phyloP scores from a whole-genome alignment of 768 basidiomycete genomes.

The Myochromella boudieri region DNA sequence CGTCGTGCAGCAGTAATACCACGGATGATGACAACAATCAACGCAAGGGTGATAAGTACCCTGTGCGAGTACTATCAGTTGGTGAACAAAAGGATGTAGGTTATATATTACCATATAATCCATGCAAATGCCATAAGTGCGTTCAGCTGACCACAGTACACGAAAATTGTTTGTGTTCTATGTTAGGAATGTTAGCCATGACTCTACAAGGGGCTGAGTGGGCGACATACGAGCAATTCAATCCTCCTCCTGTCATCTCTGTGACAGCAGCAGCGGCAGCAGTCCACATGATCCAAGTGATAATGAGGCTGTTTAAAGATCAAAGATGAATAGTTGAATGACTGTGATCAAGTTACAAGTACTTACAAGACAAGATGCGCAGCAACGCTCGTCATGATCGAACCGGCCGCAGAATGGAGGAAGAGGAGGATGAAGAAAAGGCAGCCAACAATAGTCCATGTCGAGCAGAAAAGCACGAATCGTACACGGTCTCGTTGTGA shows the following conservation, averaged over 20 bases:
- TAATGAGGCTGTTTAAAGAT: slow-evolving; percentile 50
- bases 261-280: slow-evolving; percentile 75
- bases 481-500: slow-evolving; percentile 61
- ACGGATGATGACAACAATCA: slow-evolving; percentile 59
- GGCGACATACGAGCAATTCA: slow-evolving; percentile 61
- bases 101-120: slow-evolving; percentile 59
- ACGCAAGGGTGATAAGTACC: slow-evolving; percentile 60
- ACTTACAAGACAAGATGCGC: slow-evolving; percentile 66
- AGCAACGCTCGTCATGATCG: slow-evolving; percentile 56
- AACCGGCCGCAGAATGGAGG: slow-evolving; percentile 46
- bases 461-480: slow-evolving; percentile 68
- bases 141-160: slow-evolving; percentile 77
- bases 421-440: slow-evolving; percentile 55
- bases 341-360: slow-evolving; percentile 2
- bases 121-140: slow-evolving; percentile 76
- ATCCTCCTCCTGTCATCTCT: slow-evolving; percentile 59
- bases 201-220: neutral
- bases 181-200: neutral
- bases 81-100: neutral
- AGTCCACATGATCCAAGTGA: slow-evolving; percentile 82
- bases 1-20: slow-evolving; percentile 58
- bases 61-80: slow-evolving; percentile 31
- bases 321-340: neutral
- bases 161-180: slow-evolving; percentile 42
- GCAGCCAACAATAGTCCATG: slow-evolving; percentile 66